phyloP scores from a whole-genome alignment of 352 stramenopile genomes.

The Pythium phragmiticola region DNA sequence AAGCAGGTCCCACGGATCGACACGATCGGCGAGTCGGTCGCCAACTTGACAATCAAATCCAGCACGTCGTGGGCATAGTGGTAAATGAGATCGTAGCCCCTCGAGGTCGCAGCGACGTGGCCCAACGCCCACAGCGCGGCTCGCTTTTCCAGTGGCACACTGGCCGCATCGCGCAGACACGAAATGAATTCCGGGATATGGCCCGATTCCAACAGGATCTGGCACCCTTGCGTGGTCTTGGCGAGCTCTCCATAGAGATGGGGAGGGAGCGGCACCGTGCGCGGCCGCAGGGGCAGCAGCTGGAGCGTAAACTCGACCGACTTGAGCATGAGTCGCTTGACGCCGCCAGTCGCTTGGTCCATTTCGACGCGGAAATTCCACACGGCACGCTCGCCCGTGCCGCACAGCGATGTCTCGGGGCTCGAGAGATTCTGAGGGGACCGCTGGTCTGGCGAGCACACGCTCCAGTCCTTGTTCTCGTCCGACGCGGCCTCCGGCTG shows the following conservation, averaged over 20 bases:
- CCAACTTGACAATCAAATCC: conserved; percentile 86
- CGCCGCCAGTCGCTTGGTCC: conserved; percentile 52
- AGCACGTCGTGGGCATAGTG: conserved; percentile 82
- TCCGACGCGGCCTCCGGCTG: conserved; percentile 63
- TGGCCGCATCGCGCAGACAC: conserved; percentile 76
- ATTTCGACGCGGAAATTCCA: conserved; percentile 91
- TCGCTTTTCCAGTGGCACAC: conserved; percentile 80
- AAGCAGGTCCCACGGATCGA: conserved; percentile 87
- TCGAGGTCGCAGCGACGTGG: conserved; percentile 74
- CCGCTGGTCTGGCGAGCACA: conserved; percentile 81
- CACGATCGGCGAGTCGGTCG: conserved; percentile 76
- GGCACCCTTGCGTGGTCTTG: conserved; percentile 79
- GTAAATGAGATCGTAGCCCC: conserved; percentile 79
- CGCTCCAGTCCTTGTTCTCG: conserved; percentile 89
- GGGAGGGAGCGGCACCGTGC: conserved; percentile 74
- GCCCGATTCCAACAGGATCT: conserved; percentile 75
- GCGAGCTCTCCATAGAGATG: conserved; percentile 86
- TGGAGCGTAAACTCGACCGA: conserved; percentile 89
- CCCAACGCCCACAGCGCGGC: conserved; percentile 84
- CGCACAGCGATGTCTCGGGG: conserved; percentile 76
- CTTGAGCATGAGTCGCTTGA: conserved; percentile 84
- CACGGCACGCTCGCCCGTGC: conserved; percentile 75
- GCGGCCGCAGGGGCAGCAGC: conserved; percentile 72
- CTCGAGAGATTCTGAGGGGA: conserved; percentile 60
- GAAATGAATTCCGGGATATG: conserved; percentile 85